Percentiles rank a stretch among this genome's conserved stretches.
Conservation (phyloP, 2,329 filamentous ascomycete species). For the Aureobasidium sp. region DNA sequence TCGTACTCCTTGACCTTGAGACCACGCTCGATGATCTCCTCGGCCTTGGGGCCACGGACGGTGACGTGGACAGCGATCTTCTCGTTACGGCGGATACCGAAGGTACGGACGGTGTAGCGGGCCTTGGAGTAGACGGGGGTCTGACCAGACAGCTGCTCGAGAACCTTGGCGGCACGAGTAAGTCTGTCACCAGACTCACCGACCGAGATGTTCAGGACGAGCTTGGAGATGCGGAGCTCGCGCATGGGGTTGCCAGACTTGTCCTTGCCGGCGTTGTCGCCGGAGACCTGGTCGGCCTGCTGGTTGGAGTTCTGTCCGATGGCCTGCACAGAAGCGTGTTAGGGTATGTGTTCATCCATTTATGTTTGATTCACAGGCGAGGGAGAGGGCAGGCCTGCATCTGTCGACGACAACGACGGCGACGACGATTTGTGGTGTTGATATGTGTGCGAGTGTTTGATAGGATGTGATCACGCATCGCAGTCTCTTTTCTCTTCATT, state of each 20-base stretch:
- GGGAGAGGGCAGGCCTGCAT: conserved; percentile 16
- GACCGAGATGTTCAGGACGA: conserved; percentile 98
- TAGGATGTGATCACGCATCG: not conserved
- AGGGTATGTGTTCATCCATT: conserved; percentile 14
- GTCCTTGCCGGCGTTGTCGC: conserved; percentile 37
- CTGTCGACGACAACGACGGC: conserved; percentile 4
- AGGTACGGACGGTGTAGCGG: conserved; percentile 99
- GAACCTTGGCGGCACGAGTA: conserved; percentile 98
- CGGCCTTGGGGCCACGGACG: conserved; percentile 96
- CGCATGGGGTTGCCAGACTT: conserved; percentile 98
- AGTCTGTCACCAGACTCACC: conserved; percentile 99
- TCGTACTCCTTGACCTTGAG: conserved; percentile 99
- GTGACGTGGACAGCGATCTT: conserved; percentile 99
- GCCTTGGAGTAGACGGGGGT: conserved; percentile 99
- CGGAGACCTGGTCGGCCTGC: conserved; percentile 40
- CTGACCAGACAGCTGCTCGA: conserved; percentile 99
- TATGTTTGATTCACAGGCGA: conserved; percentile 10
- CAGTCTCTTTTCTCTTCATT: not conserved
- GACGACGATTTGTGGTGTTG: not conserved
- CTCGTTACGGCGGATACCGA: conserved; percentile 99
- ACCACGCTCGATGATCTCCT: conserved; percentile 99
- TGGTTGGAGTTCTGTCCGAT: conserved; percentile 43
- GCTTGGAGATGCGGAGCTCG: conserved; percentile 98
- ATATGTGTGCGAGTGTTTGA: not conserved
- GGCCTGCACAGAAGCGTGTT: conserved; percentile 20